Conservation (phyloP, 148 eudicot species). For the Fallopia convolvulus region DNA sequence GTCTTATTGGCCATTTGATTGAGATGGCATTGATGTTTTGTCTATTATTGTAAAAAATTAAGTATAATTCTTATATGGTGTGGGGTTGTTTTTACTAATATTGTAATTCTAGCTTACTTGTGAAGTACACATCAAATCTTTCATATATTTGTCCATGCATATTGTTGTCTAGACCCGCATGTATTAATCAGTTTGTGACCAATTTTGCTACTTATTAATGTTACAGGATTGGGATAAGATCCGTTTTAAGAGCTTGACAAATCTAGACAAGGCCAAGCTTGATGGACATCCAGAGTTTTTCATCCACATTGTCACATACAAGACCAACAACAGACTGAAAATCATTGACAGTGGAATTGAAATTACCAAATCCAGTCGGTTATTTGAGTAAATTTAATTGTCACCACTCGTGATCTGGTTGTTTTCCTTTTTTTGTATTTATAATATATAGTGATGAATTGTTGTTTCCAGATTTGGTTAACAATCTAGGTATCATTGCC, state of each 20-base stretch:
- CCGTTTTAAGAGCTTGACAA: conserved; percentile 25
- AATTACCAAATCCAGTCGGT: conserved; percentile 23
- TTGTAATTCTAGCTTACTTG: too few relatives aligned
- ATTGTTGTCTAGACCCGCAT: too few relatives aligned
- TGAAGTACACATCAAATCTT: too few relatives aligned
- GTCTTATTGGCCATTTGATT: too few relatives aligned
- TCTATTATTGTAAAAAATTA: too few relatives aligned
- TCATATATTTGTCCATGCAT: too few relatives aligned
- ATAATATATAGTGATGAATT: neutral
- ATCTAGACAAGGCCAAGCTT: conserved; percentile 27
- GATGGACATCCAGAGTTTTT: conserved; percentile 23
- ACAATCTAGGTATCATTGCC: conserved; percentile 28
- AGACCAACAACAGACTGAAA: conserved; percentile 22
- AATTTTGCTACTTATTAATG: neutral
- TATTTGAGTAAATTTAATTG: neutral
- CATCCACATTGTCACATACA: conserved; percentile 29
- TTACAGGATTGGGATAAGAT: conserved; percentile 21
- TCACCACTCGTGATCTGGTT: neutral
- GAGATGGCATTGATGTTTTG: too few relatives aligned
- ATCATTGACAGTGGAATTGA: conserved; percentile 33
- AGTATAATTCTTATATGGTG: too few relatives aligned
- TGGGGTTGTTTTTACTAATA: too few relatives aligned
- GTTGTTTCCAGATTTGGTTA: conserved; percentile 18
- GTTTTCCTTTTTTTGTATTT: neutral
- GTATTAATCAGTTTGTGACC: neutral